Conservation (phyloP, 2,329 filamentous ascomycete species). For the Diplodia intermedia region DNA sequence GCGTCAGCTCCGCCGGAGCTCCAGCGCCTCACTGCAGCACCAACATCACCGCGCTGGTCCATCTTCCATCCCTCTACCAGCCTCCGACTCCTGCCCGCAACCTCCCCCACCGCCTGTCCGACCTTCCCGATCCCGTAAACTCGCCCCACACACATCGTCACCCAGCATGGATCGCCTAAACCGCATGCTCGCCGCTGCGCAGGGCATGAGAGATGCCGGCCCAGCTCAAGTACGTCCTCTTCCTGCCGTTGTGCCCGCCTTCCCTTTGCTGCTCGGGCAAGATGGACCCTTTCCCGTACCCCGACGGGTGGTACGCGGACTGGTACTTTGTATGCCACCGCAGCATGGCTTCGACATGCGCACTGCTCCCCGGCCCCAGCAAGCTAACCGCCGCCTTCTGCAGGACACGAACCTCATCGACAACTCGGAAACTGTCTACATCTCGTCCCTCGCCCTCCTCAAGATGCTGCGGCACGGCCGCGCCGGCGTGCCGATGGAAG, state of each 20-base stretch:
- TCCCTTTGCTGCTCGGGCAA: slow-evolving; percentile 22
- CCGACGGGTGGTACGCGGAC: slow-evolving; percentile 30
- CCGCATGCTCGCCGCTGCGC: slow-evolving; percentile 80
- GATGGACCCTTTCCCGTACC: slow-evolving; percentile 33
- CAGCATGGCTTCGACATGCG: slow-evolving; percentile 3
- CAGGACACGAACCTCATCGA: slow-evolving; percentile 96
- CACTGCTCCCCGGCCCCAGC: slow-evolving; percentile 9
- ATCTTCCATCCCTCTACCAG: slow-evolving; percentile 14
- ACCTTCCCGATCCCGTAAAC: slow-evolving; percentile 23
- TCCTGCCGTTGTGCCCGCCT: slow-evolving; percentile 30
- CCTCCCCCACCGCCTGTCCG: slow-evolving; percentile 12
- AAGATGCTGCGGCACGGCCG: slow-evolving; percentile 99
- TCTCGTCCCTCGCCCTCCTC: slow-evolving; percentile 92
- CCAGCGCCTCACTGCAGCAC: slow-evolving; percentile 23
- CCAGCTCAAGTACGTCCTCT: slow-evolving; percentile 64
- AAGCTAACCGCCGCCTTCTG: slow-evolving; percentile 14
- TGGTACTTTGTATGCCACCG: slow-evolving; percentile 32
- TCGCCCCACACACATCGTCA: slow-evolving; percentile 26
- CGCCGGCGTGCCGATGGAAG: slow-evolving; percentile 98
- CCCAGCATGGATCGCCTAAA: slow-evolving; percentile 84
- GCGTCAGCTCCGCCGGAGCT: slow-evolving; percentile 27
- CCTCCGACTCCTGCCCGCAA: slow-evolving; percentile 15
- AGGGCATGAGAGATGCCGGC: slow-evolving; percentile 68
- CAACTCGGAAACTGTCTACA: slow-evolving; percentile 99
- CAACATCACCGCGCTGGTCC: slow-evolving; percentile 21